Conservation (phyloP, 805 yeast genomes). For the Metschnikowia colocasiae region DNA sequence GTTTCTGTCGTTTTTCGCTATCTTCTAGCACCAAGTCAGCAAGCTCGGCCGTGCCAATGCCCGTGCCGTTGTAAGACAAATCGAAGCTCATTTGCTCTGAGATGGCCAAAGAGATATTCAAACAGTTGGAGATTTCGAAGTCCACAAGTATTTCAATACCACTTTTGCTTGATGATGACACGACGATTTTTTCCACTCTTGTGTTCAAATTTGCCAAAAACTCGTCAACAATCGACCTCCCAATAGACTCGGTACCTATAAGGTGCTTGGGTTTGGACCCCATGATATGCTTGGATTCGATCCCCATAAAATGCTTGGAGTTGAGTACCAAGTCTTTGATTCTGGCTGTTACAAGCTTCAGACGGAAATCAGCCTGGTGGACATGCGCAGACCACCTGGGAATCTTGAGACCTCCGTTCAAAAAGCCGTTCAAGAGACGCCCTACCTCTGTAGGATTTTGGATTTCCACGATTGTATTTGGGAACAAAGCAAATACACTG, state of each 20-base stretch:
- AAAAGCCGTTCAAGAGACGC: background rate
- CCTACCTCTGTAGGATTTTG: background rate
- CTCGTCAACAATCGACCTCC: background rate
- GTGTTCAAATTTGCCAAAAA: background rate
- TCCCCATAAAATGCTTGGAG: background rate
- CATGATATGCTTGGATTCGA: no score
- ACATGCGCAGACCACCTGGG: slow-evolving; percentile 1
- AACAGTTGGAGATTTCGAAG: slow-evolving; percentile 32
- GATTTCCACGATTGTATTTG: background rate
- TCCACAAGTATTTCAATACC: slow-evolving; percentile 27
- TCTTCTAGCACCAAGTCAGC: slow-evolving; percentile 21
- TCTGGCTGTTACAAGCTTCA: background rate
- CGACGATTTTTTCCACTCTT: slow-evolving; percentile 15
- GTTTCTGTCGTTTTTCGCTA: slow-evolving; percentile 13
- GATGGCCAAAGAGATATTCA: slow-evolving; percentile 22
- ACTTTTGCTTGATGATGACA: slow-evolving; percentile 25
- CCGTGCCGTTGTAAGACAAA: slow-evolving; percentile 30
- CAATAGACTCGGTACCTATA: background rate
- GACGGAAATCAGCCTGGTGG: background rate
- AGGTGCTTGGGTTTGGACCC: background rate
- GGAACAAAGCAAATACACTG: background rate
- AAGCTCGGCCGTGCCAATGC: slow-evolving; percentile 29
- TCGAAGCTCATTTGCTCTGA: slow-evolving; percentile 25
- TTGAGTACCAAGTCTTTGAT: background rate
- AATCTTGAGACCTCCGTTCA: background rate